Base-by-base conservation (phyloP, 306 rosid genomes). In the Luffa aegyptiaca region DNA sequence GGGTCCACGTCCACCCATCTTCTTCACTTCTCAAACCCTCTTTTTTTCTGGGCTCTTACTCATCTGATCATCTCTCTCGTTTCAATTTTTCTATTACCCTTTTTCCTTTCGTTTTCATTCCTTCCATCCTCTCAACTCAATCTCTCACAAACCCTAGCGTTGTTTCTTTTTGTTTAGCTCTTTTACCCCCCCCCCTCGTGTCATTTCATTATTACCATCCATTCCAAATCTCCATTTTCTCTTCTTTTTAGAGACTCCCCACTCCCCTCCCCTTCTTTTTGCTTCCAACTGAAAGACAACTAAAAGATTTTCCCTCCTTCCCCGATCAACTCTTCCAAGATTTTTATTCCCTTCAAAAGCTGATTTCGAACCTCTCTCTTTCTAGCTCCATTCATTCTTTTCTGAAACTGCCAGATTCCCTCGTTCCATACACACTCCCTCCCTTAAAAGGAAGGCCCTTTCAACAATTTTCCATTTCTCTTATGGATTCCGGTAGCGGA, bases 401-500 rank as follows among this genome's bases (percentile, higher is more conserved):
- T 52, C 3, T 52, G 20, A n/a, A n/a, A 17, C 26, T 55, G 61
- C 36, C 31, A 26, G 31, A 26, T 26, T 26, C 35, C 55, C 18
- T 11, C 49, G 12, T 45, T 51, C 3, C 41, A 37, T 5, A 37
- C 41, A 44, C 31, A 0, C n/a, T n/a, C n/a, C n/a, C n/a, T n/a
- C n/a, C n/a, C n/a, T n/a, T n/a, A n/a, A n/a, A n/a, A n/a, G n/a
- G n/a, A n/a, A n/a, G n/a, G n/a, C 31, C 31, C 31, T 26, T 26
- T 26, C 31, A 26, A 26, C 0, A 26, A 26, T 26, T 26, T 26
- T 26, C 31, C 31, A 26, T 26, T 26, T 26, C 31, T 26, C 31
- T 26, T 26, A 94, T 92, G 98, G 97, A 94, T 86, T 92, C 98
- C 73, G 95, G 88, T 33, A 91, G 97, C 84, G 95, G 93, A 81